A percentile compares a stretch with the other conserved stretches of the same genome.
Conservation (phyloP, 768 basidiomycete genomes). For the Pleurotus tuber-regium region DNA sequence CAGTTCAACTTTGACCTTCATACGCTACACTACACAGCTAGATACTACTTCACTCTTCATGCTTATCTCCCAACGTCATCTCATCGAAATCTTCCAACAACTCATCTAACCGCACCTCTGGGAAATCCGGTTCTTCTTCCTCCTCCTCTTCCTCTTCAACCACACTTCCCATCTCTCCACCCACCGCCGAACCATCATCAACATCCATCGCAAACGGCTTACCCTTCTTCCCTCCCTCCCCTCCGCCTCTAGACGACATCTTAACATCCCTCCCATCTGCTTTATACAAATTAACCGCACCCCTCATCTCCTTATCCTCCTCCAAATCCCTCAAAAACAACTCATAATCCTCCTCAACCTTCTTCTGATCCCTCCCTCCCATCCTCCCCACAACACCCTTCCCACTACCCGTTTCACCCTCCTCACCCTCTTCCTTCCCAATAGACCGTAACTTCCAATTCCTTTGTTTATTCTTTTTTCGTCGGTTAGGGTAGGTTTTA, state of each 20-base stretch:
- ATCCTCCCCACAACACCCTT: constrained; percentile 85
- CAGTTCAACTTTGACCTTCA: too few species aligned
- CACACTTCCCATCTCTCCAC: constrained; percentile 19
- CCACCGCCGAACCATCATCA: constrained; percentile 37
- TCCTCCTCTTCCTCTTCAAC: constrained; percentile 39
- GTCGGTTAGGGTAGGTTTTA: constrained; percentile 91
- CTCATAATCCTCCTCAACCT: constrained; percentile 97
- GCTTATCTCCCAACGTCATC: constrained; percentile 63
- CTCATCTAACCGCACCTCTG: constrained; percentile 81
- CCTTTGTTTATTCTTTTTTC: constrained; percentile 86
- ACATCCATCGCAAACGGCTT: constrained; percentile 68
- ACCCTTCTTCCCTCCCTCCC: constrained; percentile 28
- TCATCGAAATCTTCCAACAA: constrained; percentile 91
- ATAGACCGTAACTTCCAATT: constrained; percentile 91
- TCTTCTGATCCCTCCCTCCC: constrained; percentile 87
- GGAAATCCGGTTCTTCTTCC: constrained; percentile 84
- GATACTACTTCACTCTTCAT: too few species aligned
- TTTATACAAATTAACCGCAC: constrained; percentile 86
- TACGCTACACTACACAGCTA: too few species aligned
- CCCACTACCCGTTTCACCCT: constrained; percentile 49
- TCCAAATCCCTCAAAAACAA: constrained; percentile 91
- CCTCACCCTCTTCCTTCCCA: constrained; percentile 87
- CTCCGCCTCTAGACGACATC: constrained; percentile 47
- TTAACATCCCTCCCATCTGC: constrained; percentile 53
- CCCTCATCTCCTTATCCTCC: constrained; percentile 91